phyloP scores from a whole-genome alignment of 768 basidiomycete species.

The Megacollybia marginata region DNA sequence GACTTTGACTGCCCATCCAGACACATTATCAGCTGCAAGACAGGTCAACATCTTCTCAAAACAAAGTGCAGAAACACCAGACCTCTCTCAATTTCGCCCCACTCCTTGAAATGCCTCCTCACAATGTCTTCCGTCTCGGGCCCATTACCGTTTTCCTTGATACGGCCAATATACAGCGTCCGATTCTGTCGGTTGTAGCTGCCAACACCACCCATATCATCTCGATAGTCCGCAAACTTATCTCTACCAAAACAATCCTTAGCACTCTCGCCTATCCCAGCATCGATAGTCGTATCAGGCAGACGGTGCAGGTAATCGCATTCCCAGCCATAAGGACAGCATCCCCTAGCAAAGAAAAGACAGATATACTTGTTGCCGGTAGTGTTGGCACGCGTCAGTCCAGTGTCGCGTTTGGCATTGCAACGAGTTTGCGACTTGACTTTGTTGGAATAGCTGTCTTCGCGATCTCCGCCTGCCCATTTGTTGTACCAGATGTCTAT shows the following conservation, averaged over 20 bases:
- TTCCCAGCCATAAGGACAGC: constrained; percentile 97
- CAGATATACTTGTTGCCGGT: constrained; percentile 91
- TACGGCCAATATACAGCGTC: constrained; percentile 90
- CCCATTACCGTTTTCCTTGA: constrained; percentile 85
- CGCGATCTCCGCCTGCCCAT: constrained; percentile 99
- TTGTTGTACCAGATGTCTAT: constrained; percentile 98
- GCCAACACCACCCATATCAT: constrained; percentile 99
- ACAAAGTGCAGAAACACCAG: constrained; percentile 1
- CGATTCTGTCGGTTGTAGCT: constrained; percentile 92
- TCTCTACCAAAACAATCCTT: constrained; percentile 97
- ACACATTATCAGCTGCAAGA: constrained; percentile 18
- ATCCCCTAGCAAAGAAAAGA: constrained; percentile 92
- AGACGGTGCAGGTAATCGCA: constrained; percentile 93
- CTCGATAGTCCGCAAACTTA: constrained; percentile 95
- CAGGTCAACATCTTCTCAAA: neutral
- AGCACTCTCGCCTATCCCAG: constrained; percentile 71
- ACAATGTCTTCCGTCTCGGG: constrained; percentile 91
- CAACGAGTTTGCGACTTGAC: constrained; percentile 91
- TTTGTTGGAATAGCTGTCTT: constrained; percentile 95
- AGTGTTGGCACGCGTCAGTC: constrained; percentile 91
- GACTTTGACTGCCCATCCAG: constrained; percentile 60
- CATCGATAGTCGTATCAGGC: constrained; percentile 55
- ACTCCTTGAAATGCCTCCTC: constrained; percentile 88
- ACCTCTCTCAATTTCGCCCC: constrained; percentile 92
- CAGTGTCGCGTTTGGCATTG: constrained; percentile 79